phyloP scores from a whole-genome alignment of 306 rosid species.

The Cotoneaster glaucophyllus region DNA sequence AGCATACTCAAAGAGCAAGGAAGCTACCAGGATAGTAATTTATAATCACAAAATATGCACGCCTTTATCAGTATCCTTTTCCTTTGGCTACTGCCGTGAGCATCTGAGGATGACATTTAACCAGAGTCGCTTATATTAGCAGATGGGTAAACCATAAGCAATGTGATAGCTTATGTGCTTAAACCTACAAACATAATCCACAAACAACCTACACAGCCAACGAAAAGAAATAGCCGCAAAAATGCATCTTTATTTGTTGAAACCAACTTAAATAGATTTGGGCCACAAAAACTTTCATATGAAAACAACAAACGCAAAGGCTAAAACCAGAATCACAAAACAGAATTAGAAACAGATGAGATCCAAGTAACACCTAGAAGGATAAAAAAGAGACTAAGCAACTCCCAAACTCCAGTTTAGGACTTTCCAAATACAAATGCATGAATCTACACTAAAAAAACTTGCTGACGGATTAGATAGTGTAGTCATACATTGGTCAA shows the following conservation, averaged over 20 bases:
- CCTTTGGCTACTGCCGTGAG: neutral
- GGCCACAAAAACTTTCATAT: neutral
- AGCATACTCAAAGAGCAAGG: constrained; percentile 1
- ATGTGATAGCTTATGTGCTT: neutral
- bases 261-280: neutral
- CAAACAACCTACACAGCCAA: neutral
- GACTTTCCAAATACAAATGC: neutral
- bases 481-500: neutral
- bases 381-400: neutral
- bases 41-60: neutral
- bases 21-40: neutral
- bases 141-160: neutral
- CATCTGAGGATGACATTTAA: constrained; percentile 2
- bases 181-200: neutral
- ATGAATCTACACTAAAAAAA: neutral
- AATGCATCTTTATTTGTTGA: neutral
- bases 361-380: neutral
- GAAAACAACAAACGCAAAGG: neutral
- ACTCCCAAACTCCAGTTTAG: neutral
- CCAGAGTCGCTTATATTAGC: constrained; percentile 6
- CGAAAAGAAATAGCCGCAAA: neutral
- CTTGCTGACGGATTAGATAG: neutral
- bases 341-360: neutral
- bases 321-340: neutral
- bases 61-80: neutral